Percentiles rank a stretch among this genome's conserved stretches.
phyloP scores from a whole-genome alignment of 768 basidiomycete genomes.

The Lactarius quietus region DNA sequence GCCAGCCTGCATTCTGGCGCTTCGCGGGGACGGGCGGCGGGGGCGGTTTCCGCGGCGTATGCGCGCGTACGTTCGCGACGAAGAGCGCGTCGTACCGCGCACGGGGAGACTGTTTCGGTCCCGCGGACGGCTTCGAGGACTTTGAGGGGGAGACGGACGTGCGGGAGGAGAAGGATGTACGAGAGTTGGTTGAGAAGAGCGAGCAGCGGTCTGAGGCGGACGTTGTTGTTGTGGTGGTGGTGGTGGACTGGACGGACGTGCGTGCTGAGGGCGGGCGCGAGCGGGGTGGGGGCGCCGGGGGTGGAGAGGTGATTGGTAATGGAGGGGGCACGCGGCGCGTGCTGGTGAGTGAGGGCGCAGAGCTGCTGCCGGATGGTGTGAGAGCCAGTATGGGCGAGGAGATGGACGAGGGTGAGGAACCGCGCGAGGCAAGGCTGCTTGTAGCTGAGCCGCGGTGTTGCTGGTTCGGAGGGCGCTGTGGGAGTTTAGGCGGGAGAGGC shows the following conservation, averaged over 20 bases:
- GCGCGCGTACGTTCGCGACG: conserved; percentile 25
- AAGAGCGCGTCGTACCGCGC: conserved; percentile 34
- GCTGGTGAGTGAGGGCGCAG: conserved; percentile 3
- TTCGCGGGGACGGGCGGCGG: conserved; percentile 38
- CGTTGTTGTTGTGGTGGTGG: conserved; percentile 12
- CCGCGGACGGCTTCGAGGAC: conserved; percentile 1
- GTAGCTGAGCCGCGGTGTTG: not conserved
- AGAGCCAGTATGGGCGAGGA: conserved; percentile 33
- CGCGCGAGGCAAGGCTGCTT: conserved; percentile 19
- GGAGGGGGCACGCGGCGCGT: conserved; percentile 19
- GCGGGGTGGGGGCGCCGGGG: conserved; percentile 16
- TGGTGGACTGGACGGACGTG: conserved; percentile 35
- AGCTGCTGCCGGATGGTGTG: conserved; percentile 3
- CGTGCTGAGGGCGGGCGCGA: conserved; percentile 33
- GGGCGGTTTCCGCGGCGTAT: conserved; percentile 34
- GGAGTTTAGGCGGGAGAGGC: conserved; percentile 23
- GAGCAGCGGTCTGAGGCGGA: conserved; percentile 25
- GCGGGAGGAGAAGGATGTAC: conserved; percentile 33
- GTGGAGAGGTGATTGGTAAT: not conserved
- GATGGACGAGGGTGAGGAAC: conserved; percentile 29
- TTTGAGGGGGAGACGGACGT: conserved; percentile 2
- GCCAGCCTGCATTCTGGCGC: conserved; percentile 64
- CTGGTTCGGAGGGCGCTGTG: conserved; percentile 16
- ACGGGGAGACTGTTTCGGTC: conserved; percentile 28
- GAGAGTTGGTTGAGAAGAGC: conserved; percentile 40